Conservation (phyloP, 257 asterid genomes). For the Salvia splendens region DNA sequence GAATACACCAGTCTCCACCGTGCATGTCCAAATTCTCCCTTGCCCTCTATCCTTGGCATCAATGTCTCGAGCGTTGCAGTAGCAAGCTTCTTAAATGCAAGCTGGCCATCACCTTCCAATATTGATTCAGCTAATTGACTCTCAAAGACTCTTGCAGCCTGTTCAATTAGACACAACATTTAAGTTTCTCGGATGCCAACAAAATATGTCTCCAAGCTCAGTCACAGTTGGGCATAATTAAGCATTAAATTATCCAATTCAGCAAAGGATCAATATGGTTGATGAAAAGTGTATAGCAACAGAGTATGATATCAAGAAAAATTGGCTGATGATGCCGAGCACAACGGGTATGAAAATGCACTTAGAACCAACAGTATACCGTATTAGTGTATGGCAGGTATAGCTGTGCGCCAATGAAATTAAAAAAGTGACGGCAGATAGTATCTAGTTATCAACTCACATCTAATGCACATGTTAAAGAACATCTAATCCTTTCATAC, state of each 20-base stretch:
- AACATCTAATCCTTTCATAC: background rate
- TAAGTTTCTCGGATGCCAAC: background rate
- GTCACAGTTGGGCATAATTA: background rate
- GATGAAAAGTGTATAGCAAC: background rate
- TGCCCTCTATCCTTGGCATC: constrained; percentile 99
- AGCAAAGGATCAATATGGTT: background rate
- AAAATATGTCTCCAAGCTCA: background rate
- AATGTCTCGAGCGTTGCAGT: constrained; percentile 90
- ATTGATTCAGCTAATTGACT: constrained; percentile 97
- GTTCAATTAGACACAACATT: constrained; percentile 29
- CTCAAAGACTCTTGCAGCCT: constrained; percentile 99
- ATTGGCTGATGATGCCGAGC: background rate
- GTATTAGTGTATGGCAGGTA: no score
- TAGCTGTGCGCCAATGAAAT: background rate
- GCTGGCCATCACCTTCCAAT: constrained; percentile 96
- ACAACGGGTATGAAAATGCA: background rate
- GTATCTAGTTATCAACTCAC: background rate
- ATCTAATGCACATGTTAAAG: constrained; percentile 1
- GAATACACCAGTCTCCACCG: constrained; percentile 99
- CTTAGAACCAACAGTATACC: no score
- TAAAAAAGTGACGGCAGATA: background rate
- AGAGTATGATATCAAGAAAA: constrained; percentile 4
- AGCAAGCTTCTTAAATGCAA: constrained; percentile 98
- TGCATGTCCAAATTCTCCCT: constrained; percentile 98
- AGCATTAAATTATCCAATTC: background rate